Percentiles rank a stretch among this genome's conserved stretches.
These are phyloP conservation scores for Alternaria novae-zelandiae DNA, from an alignment of 2,329 filamentous ascomycete genomes.

Conservation along the genomic window DNA sequence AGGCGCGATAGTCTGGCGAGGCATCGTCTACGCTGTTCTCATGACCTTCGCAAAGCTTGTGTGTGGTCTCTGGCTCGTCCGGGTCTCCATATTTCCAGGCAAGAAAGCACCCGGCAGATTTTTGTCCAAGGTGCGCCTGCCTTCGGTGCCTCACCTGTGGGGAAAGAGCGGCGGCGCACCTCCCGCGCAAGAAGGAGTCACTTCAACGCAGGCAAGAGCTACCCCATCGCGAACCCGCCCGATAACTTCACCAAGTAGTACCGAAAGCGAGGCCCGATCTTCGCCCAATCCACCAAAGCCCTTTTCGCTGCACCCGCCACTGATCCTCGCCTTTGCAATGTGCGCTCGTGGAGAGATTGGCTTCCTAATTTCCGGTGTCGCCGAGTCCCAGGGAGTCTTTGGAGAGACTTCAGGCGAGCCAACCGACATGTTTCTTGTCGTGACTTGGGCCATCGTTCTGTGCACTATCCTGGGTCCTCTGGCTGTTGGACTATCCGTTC, in stretches of 20 bases:
- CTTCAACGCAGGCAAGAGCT: not conserved
- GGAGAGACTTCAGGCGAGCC: slow-evolving; percentile 20
- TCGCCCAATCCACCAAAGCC: slow-evolving; percentile 52
- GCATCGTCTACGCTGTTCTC: slow-evolving; percentile 72
- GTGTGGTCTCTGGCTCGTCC: slow-evolving; percentile 51
- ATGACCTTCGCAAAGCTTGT: slow-evolving; percentile 65
- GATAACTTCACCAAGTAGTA: not conserved
- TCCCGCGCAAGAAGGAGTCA: not conserved
- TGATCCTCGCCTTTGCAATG: slow-evolving; percentile 73
- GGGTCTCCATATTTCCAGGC: slow-evolving; percentile 35
- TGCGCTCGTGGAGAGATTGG: slow-evolving; percentile 80
- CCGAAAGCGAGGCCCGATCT: slow-evolving; percentile 15
- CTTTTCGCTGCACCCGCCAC: slow-evolving; percentile 69
- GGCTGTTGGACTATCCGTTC: slow-evolving; percentile 58
- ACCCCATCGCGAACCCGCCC: not conserved
- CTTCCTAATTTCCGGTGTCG: slow-evolving; percentile 74
- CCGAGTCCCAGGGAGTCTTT: slow-evolving; percentile 62
- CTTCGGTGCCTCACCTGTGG: slow-evolving; percentile 32
- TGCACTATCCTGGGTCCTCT: slow-evolving; percentile 65
- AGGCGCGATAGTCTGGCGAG: slow-evolving; percentile 71
- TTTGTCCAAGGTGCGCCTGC: slow-evolving; percentile 22
- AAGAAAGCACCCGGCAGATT: slow-evolving; percentile 9
- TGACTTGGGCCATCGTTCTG: slow-evolving; percentile 64
- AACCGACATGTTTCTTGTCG: slow-evolving; percentile 59
- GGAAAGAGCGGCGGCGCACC: slow-evolving; percentile 21